Evolutionary conservation across 2,329 filamentous ascomycete genomes (phyloP).

Genomic region (Bipolaris oryzae): DNA sequence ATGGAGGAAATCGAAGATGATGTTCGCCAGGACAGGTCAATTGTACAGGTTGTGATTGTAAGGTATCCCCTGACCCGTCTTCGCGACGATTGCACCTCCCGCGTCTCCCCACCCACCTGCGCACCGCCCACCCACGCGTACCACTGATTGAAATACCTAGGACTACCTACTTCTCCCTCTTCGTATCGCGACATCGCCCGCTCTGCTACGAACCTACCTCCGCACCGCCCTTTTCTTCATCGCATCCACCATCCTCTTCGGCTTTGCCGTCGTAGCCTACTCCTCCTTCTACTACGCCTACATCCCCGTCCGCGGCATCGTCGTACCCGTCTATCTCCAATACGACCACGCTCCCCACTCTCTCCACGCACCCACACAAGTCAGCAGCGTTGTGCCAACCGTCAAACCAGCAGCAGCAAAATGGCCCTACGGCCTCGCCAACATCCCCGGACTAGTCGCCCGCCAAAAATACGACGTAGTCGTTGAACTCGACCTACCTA

Average conservation of each 20-base stretch:
- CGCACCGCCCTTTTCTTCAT: constrained; percentile 61
- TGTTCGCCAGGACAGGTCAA: constrained; percentile 11
- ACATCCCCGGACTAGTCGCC: constrained; percentile 53
- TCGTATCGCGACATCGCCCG: constrained; percentile 63
- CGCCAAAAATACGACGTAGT: constrained; percentile 86
- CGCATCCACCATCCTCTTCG: constrained; percentile 62
- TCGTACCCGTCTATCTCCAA: constrained; percentile 68
- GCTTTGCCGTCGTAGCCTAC: constrained; percentile 66
- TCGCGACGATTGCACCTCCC: neutral
- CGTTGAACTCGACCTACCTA: constrained; percentile 76
- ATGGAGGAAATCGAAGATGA: constrained; percentile 37
- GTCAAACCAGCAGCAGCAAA: constrained; percentile 11
- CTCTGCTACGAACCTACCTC: constrained; percentile 69
- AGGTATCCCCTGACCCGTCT: neutral
- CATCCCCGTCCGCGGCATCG: constrained; percentile 69
- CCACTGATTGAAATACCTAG: constrained; percentile 46
- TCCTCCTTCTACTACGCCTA: constrained; percentile 71
- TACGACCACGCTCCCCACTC: constrained; percentile 55
- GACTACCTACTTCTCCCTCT: constrained; percentile 60
- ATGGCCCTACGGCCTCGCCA: constrained; percentile 60
- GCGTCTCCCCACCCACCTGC: neutral
- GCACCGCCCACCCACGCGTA: neutral
- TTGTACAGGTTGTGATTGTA: constrained; percentile 34
- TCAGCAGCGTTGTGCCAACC: constrained; percentile 2
- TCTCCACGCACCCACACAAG: constrained; percentile 13